Conservation (phyloP, 257 asterid genomes). For the Echites panduratus region DNA sequence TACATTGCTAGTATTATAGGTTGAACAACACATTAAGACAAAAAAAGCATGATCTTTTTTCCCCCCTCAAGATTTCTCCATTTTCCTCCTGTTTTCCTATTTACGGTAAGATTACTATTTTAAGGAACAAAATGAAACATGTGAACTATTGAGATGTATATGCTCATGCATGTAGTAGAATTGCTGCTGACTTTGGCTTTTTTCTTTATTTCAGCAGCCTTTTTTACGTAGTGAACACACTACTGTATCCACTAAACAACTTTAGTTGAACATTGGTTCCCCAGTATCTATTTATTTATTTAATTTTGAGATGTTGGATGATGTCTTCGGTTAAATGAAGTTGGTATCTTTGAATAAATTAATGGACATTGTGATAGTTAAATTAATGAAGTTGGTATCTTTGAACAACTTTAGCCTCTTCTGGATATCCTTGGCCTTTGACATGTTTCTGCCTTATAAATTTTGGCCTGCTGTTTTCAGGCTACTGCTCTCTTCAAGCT, state of each 20-base stretch:
- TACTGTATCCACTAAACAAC: neutral
- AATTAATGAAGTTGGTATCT: too few relatives aligned
- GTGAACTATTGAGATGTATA: too few relatives aligned
- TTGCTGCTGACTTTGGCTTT: neutral
- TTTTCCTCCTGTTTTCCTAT: neutral
- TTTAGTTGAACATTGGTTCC: neutral
- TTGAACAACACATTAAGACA: neutral
- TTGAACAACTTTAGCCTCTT: neutral
- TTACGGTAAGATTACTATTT: too few relatives aligned
- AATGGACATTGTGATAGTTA: neutral
- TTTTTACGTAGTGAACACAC: neutral
- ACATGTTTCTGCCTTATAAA: neutral
- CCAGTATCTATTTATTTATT: neutral
- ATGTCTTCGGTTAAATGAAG: neutral
- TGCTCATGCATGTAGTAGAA: neutral
- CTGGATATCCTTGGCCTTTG: neutral
- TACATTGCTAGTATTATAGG: neutral
- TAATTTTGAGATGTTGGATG: neutral
- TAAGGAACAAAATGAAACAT: too few relatives aligned
- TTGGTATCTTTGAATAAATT: neutral
- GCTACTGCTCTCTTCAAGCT: constrained; percentile 88
- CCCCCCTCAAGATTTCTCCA: neutral
- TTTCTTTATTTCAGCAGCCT: neutral
- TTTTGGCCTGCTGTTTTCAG: constrained; percentile 26
- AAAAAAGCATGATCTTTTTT: neutral